Conservation (phyloP, 2,329 filamentous ascomycete genomes). For the Hypoxylon sp. region DNA sequence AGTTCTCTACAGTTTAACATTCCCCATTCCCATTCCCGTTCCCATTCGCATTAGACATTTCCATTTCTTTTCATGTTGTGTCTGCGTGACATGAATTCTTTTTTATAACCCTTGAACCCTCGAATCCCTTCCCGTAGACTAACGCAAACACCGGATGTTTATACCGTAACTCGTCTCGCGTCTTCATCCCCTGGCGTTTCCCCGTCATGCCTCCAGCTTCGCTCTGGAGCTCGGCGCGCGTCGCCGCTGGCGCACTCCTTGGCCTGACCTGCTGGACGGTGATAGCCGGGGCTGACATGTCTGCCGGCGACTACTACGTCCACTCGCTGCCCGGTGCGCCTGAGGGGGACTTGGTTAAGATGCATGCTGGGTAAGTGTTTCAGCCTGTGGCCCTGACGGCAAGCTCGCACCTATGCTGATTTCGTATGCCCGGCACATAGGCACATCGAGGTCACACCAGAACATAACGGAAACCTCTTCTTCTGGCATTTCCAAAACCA, state of each 20-base stretch:
- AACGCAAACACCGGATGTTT: constrained; percentile 19
- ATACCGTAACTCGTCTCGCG: constrained; percentile 18
- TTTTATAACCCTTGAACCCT: background rate
- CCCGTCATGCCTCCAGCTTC: constrained; percentile 48
- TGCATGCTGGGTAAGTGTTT: constrained; percentile 88
- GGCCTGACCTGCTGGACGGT: constrained; percentile 58
- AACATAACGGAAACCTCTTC: constrained; percentile 92
- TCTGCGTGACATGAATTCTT: background rate
- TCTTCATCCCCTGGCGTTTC: constrained; percentile 17
- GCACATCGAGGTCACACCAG: constrained; percentile 88
- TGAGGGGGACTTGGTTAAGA: constrained; percentile 82
- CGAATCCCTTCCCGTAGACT: constrained; percentile 13
- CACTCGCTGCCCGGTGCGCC: constrained; percentile 86
- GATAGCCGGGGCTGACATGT: constrained; percentile 56
- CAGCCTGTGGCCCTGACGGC: constrained; percentile 20
- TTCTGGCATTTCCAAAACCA: constrained; percentile 99
- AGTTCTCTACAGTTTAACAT: background rate
- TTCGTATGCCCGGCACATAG: constrained; percentile 58
- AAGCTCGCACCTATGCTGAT: constrained; percentile 26
- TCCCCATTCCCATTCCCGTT: too few relatives aligned
- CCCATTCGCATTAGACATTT: background rate
- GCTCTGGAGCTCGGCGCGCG: constrained; percentile 45
- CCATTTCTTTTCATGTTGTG: background rate
- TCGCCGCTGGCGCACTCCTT: constrained; percentile 50
- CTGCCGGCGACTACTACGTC: constrained; percentile 90